phyloP scores from a whole-genome alignment of 2,329 filamentous ascomycete genomes.

The Ascochyta koolunga region DNA sequence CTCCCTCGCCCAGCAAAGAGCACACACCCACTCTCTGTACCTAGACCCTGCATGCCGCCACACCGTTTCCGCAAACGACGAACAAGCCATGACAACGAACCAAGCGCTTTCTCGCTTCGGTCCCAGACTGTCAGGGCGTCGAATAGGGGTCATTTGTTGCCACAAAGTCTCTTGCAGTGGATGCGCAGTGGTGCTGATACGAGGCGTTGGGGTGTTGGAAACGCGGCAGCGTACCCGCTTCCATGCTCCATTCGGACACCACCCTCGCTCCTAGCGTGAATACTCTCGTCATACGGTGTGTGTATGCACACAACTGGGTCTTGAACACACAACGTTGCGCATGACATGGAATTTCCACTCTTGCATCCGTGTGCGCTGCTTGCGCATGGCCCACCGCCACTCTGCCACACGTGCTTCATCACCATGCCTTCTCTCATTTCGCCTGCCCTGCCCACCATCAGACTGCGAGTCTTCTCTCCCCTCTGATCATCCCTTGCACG shows the following conservation, averaged over 20 bases:
- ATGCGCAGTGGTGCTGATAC: constrained; percentile 6
- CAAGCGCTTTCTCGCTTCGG: neutral
- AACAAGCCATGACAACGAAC: constrained; percentile 10
- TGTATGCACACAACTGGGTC: too few species aligned
- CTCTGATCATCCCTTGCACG: constrained; percentile 24
- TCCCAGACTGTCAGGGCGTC: constrained; percentile 1
- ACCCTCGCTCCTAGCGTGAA: neutral
- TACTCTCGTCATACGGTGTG: too few species aligned
- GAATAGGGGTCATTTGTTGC: constrained; percentile 19
- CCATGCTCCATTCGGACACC: neutral
- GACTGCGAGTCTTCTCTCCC: constrained; percentile 5
- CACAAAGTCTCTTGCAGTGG: constrained; percentile 6
- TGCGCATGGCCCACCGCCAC: too few species aligned
- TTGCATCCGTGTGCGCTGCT: neutral
- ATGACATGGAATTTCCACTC: constrained; percentile 14
- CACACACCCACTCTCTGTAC: neutral
- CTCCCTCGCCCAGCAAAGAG: neutral
- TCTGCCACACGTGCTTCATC: too few species aligned
- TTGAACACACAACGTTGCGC: too few species aligned
- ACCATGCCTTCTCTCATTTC: neutral
- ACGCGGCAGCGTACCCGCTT: neutral
- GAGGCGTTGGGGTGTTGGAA: too few species aligned
- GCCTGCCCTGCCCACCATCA: neutral
- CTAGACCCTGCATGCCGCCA: neutral
- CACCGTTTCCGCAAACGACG: constrained; percentile 3